Evolutionary conservation across 305 asterid genomes (phyloP), one percentile per base, ranked within the genome.

Genomic region (Solanum hybrid): DNA sequence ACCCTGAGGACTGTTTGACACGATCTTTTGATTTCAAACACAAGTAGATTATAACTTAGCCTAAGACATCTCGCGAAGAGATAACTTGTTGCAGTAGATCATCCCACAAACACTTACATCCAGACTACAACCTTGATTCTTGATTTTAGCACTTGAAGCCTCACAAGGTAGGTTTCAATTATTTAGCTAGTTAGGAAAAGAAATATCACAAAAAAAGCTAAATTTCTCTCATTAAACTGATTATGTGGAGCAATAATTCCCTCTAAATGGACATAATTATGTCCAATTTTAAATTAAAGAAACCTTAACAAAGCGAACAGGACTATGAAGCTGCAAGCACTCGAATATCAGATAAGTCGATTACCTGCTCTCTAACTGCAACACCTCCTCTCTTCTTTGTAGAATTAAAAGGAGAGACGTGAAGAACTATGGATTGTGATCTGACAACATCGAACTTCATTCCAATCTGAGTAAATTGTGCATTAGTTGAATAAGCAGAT

Each of bases 381-480:
- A 96, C 96, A 60, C 99, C 99, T 14, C 95, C 98, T 90, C 98
- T 91, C 90, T 96, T 97, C 92, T 96, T 97, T 87, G 98, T 93
- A 85, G 99, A 97, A 93, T 97, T 97, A 90, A 97, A 97, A 86
- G 99, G 99, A 88, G 97, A 94, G 89, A 95, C 98, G 78, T 96
- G 99, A 89, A 97, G 98, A 90, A 95, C 91, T 66, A 95, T 95
- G 88, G 98, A 94, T 91, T 96, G 95, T 87, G 98, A 93, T 92
- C 90, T 94, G 92, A 96, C 98, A 32, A 88, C 89, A 90, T 97
- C 97, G 88, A 96, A 97, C 91, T 97, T 94, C 99, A 96, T 95
- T 86, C 99, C 99, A 90, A 97, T 45, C 99, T 97, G 96, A 91
- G 90, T 85, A 60, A 85, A 34, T 51, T 85, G 77, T 32, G 51